A percentile compares a stretch with the other conserved stretches of the same genome.
Evolutionary conservation across 441 rosid genomes (phyloP).

Genomic region (Brassica hybrid): DNA sequence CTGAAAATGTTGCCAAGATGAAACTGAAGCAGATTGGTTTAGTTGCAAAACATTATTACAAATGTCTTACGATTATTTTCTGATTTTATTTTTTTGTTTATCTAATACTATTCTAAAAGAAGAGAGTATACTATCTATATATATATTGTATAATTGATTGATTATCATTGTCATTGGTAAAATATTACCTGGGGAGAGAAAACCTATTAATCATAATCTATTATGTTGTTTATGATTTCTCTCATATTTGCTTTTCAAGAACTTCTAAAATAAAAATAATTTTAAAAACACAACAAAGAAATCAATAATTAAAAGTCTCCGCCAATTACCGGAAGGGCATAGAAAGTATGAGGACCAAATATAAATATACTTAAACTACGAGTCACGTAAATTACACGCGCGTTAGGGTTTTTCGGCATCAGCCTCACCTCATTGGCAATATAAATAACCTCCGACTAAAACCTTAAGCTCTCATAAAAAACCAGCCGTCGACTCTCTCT

Average conservation of each 20-base stretch:
- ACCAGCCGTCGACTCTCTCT: conserved; percentile 33
- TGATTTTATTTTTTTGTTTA: conserved; percentile 21
- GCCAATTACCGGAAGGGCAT: not conserved
- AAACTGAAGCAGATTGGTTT: conserved; percentile 29
- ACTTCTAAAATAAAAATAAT: not conserved
- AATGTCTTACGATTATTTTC: conserved; percentile 24
- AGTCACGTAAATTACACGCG: conserved; percentile 27
- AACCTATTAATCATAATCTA: not conserved
- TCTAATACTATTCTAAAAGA: not conserved
- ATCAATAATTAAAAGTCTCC: not conserved
- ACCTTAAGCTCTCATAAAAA: not conserved
- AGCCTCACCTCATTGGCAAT: conserved; percentile 19
- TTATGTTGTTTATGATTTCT: not conserved
- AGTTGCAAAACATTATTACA: conserved; percentile 41
- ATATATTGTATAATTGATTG: not conserved
- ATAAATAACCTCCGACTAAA: conserved; percentile 22
- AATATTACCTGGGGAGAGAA: not conserved
- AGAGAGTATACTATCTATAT: conserved; percentile 14
- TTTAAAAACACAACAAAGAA: not conserved
- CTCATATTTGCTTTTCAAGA: not conserved
- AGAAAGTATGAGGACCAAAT: conserved; percentile 2
- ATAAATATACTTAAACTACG: not conserved
- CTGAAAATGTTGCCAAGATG: conserved; percentile 34
- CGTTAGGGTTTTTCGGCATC: conserved; percentile 28
- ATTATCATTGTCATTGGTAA: not conserved